These are phyloP conservation scores for Elongisporangium prolatum DNA, from an alignment of 352 stramenopile genomes.

Conservation along the genomic window DNA sequence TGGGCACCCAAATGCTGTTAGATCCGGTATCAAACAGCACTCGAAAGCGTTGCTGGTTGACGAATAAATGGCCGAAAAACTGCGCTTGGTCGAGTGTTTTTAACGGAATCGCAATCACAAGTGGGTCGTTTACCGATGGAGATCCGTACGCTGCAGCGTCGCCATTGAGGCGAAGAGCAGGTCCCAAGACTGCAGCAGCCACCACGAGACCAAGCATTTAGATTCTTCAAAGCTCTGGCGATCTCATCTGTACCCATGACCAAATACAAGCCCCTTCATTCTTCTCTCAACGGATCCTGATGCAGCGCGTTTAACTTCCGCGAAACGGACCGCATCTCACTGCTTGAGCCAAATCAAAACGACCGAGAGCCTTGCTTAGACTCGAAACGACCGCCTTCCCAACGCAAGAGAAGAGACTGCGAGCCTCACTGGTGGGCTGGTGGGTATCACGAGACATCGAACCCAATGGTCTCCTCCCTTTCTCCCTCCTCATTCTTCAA, in stretches of 20 bases:
- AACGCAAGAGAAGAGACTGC: background rate
- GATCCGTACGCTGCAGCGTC: background rate
- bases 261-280: background rate
- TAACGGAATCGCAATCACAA: constrained; percentile 25
- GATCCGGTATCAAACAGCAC: constrained; percentile 82
- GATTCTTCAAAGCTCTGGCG: too few species aligned
- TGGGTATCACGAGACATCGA: background rate
- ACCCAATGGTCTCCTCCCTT: background rate
- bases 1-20: constrained; percentile 60
- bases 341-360: background rate
- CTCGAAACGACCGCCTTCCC: background rate
- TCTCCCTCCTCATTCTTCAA: background rate
- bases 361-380: background rate
- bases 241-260: background rate
- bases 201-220: too few species aligned
- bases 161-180: background rate
- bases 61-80: constrained; percentile 55
- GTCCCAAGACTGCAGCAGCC: background rate
- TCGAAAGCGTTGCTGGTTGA: constrained; percentile 56
- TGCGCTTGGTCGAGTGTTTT: constrained; percentile 75
- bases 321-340: background rate
- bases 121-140: background rate
- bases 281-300: background rate
- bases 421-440: background rate
- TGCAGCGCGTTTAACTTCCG: background rate